Conservation (phyloP, 768 basidiomycete species). For the Lentinula sp. region DNA sequence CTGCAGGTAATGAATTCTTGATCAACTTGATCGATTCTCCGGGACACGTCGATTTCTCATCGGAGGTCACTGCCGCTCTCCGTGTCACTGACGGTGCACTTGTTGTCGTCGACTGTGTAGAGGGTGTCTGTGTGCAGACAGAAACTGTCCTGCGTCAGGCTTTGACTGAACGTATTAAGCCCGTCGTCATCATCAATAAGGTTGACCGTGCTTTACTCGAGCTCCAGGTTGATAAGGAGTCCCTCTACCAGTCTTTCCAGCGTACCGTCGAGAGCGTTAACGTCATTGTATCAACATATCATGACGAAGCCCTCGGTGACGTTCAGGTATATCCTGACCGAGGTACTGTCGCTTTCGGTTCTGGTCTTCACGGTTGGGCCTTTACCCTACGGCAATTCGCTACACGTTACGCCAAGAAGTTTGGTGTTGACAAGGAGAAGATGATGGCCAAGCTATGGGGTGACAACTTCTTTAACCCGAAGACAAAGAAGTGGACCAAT, state of each 20-base stretch:
- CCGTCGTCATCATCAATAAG: conserved; percentile 99
- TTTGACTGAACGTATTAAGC: conserved; percentile 97
- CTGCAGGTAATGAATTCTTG: conserved; percentile 86
- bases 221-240: conserved; percentile 95
- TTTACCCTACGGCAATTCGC: conserved; percentile 99
- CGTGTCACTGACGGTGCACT: conserved; percentile 99
- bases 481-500: conserved; percentile 94
- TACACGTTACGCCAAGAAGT: conserved; percentile 91
- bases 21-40: conserved; percentile 99
- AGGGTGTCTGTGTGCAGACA: conserved; percentile 99
- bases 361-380: conserved; percentile 99
- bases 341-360: conserved; percentile 98
- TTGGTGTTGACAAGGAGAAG: conserved; percentile 98
- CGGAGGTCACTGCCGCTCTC: conserved; percentile 98
- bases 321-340: conserved; percentile 98
- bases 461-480: conserved; percentile 98
- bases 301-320: conserved; percentile 90
- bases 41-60: conserved; percentile 99
- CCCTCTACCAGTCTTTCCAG: conserved; percentile 94
- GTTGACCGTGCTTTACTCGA: conserved; percentile 99
- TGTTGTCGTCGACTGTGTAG: conserved; percentile 98
- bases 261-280: conserved; percentile 98
- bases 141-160: conserved; percentile 99
- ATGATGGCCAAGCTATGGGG: conserved; percentile 99
- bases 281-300: conserved; percentile 97